These are phyloP conservation scores for Barnettozyma botsteinii DNA, from an alignment of 805 yeast genomes.

Conservation along the genomic window DNA sequence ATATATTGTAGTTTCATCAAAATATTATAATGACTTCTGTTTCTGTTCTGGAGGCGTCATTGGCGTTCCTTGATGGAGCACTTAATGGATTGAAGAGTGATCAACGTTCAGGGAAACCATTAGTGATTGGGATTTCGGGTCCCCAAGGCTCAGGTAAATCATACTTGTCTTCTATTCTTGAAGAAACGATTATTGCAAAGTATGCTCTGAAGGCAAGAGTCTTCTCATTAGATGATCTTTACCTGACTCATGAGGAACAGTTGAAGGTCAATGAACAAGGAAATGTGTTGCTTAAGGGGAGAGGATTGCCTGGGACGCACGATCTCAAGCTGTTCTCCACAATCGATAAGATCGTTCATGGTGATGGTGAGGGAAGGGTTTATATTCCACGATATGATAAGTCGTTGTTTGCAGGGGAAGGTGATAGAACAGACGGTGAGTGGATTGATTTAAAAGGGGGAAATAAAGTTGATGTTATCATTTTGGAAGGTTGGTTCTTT, in stretches of 20 bases:
- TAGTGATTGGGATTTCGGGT: conserved; percentile 39
- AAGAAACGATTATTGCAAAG: conserved; percentile 26
- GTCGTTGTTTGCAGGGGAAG: conserved; percentile 61
- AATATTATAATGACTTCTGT: not conserved
- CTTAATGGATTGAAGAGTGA: conserved; percentile 14
- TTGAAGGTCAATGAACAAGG: conserved; percentile 34
- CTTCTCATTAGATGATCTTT: conserved; percentile 83
- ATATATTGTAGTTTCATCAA: too few species aligned
- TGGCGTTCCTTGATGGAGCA: not conserved
- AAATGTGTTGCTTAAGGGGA: conserved; percentile 59
- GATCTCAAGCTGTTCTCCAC: conserved; percentile 38
- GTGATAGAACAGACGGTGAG: conserved; percentile 52
- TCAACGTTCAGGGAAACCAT: conserved; percentile 29
- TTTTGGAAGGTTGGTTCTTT: conserved; percentile 93
- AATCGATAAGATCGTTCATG: conserved; percentile 13
- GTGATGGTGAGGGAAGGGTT: conserved; percentile 23
- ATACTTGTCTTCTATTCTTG: conserved; percentile 41
- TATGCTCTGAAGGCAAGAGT: conserved; percentile 36
- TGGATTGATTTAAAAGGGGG: conserved; percentile 31
- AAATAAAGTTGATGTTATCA: conserved; percentile 49
- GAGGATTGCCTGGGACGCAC: conserved; percentile 95
- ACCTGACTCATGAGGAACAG: conserved; percentile 64
- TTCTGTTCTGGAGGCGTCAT: not conserved
- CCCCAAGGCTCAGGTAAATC: conserved; percentile 79
- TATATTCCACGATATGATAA: conserved; percentile 74